Evolutionary conservation across 257 asterid genomes (phyloP).

Genomic region (Linaria vulgaris): DNA sequence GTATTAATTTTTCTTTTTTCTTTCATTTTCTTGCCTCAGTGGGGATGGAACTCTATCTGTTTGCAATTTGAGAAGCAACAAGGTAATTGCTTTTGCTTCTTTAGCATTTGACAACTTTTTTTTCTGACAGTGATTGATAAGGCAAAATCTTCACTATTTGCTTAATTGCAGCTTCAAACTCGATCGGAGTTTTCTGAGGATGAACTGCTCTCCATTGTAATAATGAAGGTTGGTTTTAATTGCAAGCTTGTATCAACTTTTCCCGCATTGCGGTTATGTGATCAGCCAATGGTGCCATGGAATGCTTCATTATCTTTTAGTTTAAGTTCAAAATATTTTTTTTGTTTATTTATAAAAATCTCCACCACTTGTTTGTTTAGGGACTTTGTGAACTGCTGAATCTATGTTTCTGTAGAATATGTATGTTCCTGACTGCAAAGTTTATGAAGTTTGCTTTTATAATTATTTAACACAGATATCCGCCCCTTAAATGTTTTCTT

Average conservation of each 20-base stretch:
- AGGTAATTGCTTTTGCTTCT: conserved; percentile 46
- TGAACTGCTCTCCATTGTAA: conserved; percentile 86
- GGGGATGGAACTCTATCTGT: conserved; percentile 95
- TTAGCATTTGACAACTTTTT: conserved; percentile 6
- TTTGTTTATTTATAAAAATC: no score
- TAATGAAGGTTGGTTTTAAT: conserved; percentile 71
- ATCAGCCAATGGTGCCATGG: no score
- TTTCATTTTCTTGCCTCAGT: conserved; percentile 40
- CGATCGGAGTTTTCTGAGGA: conserved; percentile 94
- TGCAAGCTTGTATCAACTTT: not conserved
- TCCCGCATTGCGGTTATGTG: not conserved
- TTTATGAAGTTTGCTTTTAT: no score
- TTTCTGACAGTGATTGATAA: conserved; percentile 10
- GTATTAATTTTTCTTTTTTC: not conserved
- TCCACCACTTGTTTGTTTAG: no score
- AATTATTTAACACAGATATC: no score
- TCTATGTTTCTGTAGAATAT: no score
- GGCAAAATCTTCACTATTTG: conserved; percentile 9
- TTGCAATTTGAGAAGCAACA: conserved; percentile 87
- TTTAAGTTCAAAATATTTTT: no score
- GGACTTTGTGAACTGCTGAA: no score
- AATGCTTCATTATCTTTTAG: no score
- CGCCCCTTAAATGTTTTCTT: no score
- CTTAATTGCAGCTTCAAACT: conserved; percentile 63
- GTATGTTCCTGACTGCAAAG: no score